Conservation (phyloP, 345 rosid species). For the Carallia pectinifolia region DNA sequence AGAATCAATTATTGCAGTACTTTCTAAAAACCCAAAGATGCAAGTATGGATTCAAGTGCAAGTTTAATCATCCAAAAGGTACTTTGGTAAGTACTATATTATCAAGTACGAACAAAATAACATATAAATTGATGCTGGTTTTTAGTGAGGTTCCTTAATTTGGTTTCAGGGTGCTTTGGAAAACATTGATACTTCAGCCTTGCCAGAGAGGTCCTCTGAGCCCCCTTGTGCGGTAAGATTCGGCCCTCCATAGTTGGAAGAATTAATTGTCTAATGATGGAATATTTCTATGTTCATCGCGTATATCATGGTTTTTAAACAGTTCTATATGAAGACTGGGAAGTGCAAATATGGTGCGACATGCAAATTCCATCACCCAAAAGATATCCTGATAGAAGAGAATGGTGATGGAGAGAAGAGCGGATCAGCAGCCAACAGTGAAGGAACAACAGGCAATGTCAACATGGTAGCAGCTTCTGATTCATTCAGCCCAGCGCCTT, state of each 20-base stretch:
- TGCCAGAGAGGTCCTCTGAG: slow-evolving; percentile 88
- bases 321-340: slow-evolving; percentile 93
- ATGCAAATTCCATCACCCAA: slow-evolving; percentile 96
- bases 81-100: slow-evolving; percentile 43
- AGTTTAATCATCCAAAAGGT: slow-evolving; percentile 88
- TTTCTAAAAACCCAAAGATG: slow-evolving; percentile 88
- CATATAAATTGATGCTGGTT: slow-evolving; percentile 5
- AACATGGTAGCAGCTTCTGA: slow-evolving; percentile 31
- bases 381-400: slow-evolving; percentile 63
- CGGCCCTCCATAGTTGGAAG: slow-evolving; percentile 4
- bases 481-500: slow-evolving; percentile 47
- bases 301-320: slow-evolving; percentile 30
- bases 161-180: slow-evolving; percentile 55
- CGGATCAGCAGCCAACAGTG: slow-evolving; percentile 32
- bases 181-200: slow-evolving; percentile 35
- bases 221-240: slow-evolving; percentile 77
- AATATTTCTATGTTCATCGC: slow-evolving; percentile 19
- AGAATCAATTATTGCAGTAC: slow-evolving; percentile 48
- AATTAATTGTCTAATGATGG: background rate
- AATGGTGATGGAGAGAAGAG: slow-evolving; percentile 37
- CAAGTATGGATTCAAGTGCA: slow-evolving; percentile 88
- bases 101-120: background rate
- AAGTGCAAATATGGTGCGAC: slow-evolving; percentile 84
- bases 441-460: slow-evolving; percentile 29
- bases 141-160: slow-evolving; percentile 18